Evolutionary conservation across 2,329 filamentous ascomycete genomes (phyloP).

Genomic region (Emmonsiellopsis sp.): DNA sequence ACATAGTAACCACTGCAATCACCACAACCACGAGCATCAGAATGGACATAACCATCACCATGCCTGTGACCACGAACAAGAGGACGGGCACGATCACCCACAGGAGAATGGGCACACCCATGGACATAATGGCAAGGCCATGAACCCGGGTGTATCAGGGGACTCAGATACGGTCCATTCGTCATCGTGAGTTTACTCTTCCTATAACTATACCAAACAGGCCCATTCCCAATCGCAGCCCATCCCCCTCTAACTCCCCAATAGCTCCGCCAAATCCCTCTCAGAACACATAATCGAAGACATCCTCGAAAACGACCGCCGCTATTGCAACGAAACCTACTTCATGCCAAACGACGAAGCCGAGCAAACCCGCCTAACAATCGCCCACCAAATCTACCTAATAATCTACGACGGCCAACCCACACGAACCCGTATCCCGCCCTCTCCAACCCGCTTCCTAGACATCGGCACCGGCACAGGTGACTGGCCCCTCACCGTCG

Average conservation of each 20-base stretch:
- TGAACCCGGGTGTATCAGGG: not conserved
- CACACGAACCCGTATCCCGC: slow-evolving; percentile 23
- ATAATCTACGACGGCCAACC: slow-evolving; percentile 29
- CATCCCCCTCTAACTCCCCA: slow-evolving; percentile 4
- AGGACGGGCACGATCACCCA: too few relatives aligned
- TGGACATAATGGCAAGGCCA: not conserved
- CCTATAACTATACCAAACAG: not conserved
- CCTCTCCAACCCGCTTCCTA: slow-evolving; percentile 23
- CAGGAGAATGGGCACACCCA: not conserved
- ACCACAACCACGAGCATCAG: too few relatives aligned
- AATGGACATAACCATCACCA: too few relatives aligned
- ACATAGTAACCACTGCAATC: not conserved
- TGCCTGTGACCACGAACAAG: too few relatives aligned
- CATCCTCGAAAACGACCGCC: slow-evolving; percentile 52
- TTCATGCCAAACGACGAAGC: slow-evolving; percentile 59
- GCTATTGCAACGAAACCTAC: slow-evolving; percentile 53
- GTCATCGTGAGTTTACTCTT: not conserved
- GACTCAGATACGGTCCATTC: not conserved
- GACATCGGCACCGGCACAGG: slow-evolving; percentile 43
- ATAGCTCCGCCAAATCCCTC: slow-evolving; percentile 29
- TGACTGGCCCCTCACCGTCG: slow-evolving; percentile 42
- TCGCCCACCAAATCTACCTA: slow-evolving; percentile 56
- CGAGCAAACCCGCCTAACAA: slow-evolving; percentile 54
- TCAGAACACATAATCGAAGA: slow-evolving; percentile 40
- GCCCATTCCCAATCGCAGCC: not conserved